phyloP scores from a whole-genome alignment of 176 grass and related monocot species.

The Lolium rigidum region DNA sequence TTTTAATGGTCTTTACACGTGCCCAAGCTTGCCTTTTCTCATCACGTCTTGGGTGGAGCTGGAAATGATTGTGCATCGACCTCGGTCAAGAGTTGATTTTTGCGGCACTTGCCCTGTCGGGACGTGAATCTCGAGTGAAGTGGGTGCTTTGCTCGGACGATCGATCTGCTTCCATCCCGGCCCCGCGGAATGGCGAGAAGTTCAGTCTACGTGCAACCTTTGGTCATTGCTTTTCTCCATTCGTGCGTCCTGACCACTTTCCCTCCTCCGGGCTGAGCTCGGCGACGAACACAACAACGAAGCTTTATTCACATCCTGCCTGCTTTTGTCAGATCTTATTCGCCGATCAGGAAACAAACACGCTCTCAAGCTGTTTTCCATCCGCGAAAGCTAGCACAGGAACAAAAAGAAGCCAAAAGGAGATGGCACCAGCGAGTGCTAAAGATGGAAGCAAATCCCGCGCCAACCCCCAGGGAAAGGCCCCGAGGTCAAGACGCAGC shows the following conservation, averaged over 20 bases:
- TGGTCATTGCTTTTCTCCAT: neutral
- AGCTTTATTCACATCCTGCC: neutral
- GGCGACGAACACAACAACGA: neutral
- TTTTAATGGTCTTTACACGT: conserved; percentile 39
- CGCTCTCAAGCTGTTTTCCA: neutral
- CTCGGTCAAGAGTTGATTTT: neutral
- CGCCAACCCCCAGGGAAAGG: neutral
- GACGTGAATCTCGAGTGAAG: conserved; percentile 52
- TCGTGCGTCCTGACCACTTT: neutral
- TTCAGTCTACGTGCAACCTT: neutral
- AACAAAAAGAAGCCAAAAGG: neutral
- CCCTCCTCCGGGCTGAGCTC: neutral
- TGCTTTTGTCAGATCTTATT: neutral
- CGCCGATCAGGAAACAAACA: neutral
- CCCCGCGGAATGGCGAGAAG: neutral
- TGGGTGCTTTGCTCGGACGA: neutral
- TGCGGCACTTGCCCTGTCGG: neutral
- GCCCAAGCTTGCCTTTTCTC: neutral
- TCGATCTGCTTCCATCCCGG: neutral
- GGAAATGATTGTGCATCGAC: conserved; percentile 42
- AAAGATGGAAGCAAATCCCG: neutral
- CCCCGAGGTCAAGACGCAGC: conserved; percentile 15
- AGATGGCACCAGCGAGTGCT: neutral
- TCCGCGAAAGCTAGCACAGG: neutral
- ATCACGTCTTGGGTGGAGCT: conserved; percentile 31